phyloP scores from a whole-genome alignment of 2,329 filamentous ascomycete genomes.

The Diaporthe caulivora region DNA sequence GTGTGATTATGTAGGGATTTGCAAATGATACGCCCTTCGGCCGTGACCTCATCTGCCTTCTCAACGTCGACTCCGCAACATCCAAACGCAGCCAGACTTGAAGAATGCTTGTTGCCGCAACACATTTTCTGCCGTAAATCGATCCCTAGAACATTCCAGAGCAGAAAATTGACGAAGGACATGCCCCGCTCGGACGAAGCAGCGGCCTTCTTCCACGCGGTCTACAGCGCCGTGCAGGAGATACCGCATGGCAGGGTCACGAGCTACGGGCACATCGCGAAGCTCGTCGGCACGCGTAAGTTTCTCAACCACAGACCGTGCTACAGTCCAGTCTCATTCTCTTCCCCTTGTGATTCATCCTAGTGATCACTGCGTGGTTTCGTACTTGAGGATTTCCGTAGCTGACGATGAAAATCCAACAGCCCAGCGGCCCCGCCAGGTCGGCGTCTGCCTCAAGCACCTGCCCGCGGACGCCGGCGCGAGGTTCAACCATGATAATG shows the following conservation, averaged over 20 bases:
- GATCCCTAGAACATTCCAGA: rapidly evolving
- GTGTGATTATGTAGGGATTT: background rate
- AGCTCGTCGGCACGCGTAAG: slow-evolving; percentile 79
- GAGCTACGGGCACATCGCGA: slow-evolving; percentile 85
- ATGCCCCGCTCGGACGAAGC: slow-evolving; percentile 83
- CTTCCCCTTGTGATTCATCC: too few relatives aligned
- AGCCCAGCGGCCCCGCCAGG: slow-evolving; percentile 84
- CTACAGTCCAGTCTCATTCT: too few relatives aligned
- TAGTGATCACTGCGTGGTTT: too few relatives aligned
- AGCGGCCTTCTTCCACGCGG: slow-evolving; percentile 78
- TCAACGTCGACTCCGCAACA: slow-evolving; percentile 3
- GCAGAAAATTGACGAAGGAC: rapidly evolving
- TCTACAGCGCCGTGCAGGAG: slow-evolving; percentile 87
- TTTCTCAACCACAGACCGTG: slow-evolving; percentile 35
- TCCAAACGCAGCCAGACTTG: background rate
- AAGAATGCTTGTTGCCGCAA: background rate
- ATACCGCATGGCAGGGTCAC: slow-evolving; percentile 88
- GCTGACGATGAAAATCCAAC: background rate
- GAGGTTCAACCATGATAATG: slow-evolving; percentile 79
- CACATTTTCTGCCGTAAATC: background rate
- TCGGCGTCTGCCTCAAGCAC: slow-evolving; percentile 91
- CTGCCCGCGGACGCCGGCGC: slow-evolving; percentile 68
- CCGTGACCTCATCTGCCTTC: slow-evolving; percentile 6
- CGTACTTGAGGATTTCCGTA: too few relatives aligned
- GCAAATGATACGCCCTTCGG: slow-evolving; percentile 15